These are phyloP conservation scores for Suillus luteus DNA, from an alignment of 768 basidiomycete species.

Conservation along the genomic window DNA sequence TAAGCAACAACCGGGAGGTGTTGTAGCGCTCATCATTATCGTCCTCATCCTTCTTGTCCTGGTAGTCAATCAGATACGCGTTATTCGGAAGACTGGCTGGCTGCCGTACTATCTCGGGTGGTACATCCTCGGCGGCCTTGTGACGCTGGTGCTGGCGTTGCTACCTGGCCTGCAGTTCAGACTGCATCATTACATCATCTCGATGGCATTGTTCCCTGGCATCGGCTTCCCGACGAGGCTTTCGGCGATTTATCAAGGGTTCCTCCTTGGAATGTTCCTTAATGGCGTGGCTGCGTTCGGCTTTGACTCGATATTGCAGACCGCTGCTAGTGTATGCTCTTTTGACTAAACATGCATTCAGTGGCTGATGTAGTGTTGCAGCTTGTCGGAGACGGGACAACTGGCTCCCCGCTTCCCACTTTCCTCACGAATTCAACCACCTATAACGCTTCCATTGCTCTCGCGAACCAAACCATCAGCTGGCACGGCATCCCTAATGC, in stretches of 20 bases:
- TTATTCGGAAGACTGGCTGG: constrained; percentile 85
- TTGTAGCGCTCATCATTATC: constrained; percentile 69
- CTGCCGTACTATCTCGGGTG: constrained; percentile 74
- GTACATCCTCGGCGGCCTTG: constrained; percentile 68
- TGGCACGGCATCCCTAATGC: constrained; percentile 53
- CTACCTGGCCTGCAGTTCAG: constrained; percentile 71
- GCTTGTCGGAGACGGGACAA: constrained; percentile 72
- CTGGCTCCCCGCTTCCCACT: constrained; percentile 67
- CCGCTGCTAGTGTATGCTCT: constrained; percentile 59
- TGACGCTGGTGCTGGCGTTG: constrained; percentile 63
- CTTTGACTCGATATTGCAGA: constrained; percentile 79
- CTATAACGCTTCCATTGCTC: constrained; percentile 56
- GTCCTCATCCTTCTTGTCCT: constrained; percentile 58
- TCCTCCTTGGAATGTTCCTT: constrained; percentile 80
- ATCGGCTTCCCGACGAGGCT: constrained; percentile 81
- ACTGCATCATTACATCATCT: constrained; percentile 82
- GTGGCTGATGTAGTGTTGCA: constrained; percentile 32
- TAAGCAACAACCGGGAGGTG: constrained; percentile 61
- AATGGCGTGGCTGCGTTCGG: constrained; percentile 82
- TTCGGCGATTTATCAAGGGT: constrained; percentile 79
- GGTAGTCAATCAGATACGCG: constrained; percentile 74
- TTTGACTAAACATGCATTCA: neutral
- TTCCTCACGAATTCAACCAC: constrained; percentile 78
- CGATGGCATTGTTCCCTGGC: constrained; percentile 72
- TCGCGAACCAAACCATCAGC: constrained; percentile 53